Conservation (phyloP, 75 land plant species). For the Cupressus sempervirens region DNA sequence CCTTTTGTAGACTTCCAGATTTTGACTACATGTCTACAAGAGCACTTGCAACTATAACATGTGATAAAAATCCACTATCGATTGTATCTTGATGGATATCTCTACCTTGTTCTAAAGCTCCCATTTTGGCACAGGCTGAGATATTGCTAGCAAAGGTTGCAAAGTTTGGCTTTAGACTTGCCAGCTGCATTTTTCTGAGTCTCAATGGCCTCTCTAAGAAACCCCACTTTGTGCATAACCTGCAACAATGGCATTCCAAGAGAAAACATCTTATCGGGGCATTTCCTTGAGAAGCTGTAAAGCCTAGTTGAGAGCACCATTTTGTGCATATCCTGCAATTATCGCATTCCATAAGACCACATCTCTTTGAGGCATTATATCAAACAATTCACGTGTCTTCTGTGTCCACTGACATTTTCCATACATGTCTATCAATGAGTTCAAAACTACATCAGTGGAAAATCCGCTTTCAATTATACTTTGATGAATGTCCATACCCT, state of each 20-base stretch:
- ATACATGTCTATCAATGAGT: no score
- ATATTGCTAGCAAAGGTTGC: not conserved
- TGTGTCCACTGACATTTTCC: no score
- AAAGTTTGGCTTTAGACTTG: not conserved
- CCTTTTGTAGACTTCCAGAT: slow-evolving; percentile 39
- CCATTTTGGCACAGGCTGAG: not conserved
- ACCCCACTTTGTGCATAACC: not conserved
- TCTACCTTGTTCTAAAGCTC: not conserved
- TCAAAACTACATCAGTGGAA: no score
- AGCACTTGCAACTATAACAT: slow-evolving; percentile 32
- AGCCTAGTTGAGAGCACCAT: not conserved
- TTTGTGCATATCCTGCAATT: not conserved
- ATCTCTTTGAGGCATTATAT: no score
- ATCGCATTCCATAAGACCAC: not conserved
- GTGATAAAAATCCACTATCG: not conserved
- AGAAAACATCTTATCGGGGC: not conserved
- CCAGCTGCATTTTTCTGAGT: not conserved
- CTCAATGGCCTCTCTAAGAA: not conserved
- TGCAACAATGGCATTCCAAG: not conserved
- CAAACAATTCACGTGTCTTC: no score
- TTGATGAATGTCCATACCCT: no score
- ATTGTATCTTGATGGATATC: not conserved
- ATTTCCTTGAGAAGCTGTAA: not conserved
- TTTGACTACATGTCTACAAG: slow-evolving; percentile 58
- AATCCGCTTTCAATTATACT: no score